These are phyloP conservation scores for Lentinula edodes DNA, from an alignment of 768 basidiomycete species.

Conservation along the genomic window DNA sequence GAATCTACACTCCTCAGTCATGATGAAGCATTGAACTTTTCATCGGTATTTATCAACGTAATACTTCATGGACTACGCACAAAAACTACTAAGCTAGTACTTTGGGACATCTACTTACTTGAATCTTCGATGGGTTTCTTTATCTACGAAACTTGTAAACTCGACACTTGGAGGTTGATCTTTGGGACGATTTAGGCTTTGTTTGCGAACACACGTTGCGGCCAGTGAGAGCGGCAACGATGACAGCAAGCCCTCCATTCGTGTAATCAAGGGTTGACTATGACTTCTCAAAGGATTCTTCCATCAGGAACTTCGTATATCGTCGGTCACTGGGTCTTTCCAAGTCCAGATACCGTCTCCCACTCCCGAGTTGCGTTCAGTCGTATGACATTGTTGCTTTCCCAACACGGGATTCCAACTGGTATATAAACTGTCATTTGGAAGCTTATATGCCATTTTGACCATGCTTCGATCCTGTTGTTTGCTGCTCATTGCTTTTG, in stretches of 20 bases:
- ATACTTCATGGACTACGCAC: too few relatives aligned
- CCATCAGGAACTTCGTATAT: background rate
- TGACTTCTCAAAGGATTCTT: background rate
- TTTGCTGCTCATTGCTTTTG: background rate
- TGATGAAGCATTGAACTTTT: background rate
- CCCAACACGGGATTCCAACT: background rate
- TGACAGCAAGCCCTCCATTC: background rate
- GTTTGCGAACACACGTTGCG: background rate
- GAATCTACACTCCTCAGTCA: slow-evolving; percentile 37
- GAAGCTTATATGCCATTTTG: background rate
- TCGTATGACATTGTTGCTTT: background rate
- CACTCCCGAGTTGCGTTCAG: background rate
- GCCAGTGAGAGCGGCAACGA: background rate
- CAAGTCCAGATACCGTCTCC: background rate
- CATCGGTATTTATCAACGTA: background rate
- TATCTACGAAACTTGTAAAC: too few relatives aligned
- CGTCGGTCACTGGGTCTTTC: background rate
- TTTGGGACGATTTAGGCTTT: too few relatives aligned
- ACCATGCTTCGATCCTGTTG: background rate
- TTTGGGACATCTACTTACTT: too few relatives aligned
- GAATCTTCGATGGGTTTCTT: too few relatives aligned
- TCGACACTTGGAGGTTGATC: too few relatives aligned
- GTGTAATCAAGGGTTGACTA: background rate
- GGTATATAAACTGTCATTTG: background rate
- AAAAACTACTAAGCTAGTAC: too few relatives aligned